phyloP scores from a whole-genome alignment of 2,329 filamentous ascomycete species.

The Drechslerella dactyloides region DNA sequence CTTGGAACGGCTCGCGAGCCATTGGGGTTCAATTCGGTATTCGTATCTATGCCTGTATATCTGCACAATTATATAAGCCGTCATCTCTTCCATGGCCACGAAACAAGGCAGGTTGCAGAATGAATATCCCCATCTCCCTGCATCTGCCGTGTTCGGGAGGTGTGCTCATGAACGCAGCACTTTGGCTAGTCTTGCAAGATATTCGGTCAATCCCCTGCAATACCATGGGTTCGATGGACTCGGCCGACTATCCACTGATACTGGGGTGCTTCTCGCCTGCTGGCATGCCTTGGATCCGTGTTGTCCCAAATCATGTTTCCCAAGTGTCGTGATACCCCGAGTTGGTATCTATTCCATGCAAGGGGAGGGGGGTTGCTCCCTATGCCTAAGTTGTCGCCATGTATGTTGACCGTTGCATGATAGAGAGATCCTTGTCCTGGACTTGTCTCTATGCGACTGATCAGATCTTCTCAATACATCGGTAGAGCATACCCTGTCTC shows the following conservation, averaged over 20 bases:
- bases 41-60: not conserved
- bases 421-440: not conserved
- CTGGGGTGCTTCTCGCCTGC: too few relatives aligned
- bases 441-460: not conserved
- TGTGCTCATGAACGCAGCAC: too few relatives aligned
- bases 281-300: too few relatives aligned
- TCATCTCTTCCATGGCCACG: not conserved
- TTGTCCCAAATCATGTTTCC: too few relatives aligned
- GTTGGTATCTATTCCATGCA: not conserved
- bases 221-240: too few relatives aligned
- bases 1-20: not conserved
- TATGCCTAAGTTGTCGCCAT: not conserved
- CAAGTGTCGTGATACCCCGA: too few relatives aligned
- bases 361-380: not conserved
- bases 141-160: not conserved
- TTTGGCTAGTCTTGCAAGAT: too few relatives aligned
- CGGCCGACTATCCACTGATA: too few relatives aligned
- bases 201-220: too few relatives aligned
- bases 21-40: not conserved
- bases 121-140: not conserved
- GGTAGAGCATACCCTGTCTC: constrained; percentile 3
- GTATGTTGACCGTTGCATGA: not conserved
- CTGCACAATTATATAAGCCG: not conserved
- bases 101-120: constrained; percentile 3
- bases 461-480: constrained; percentile 6